A percentile compares a stretch with the other conserved stretches of the same genome.
Evolutionary conservation across 169 alveolate genomes (phyloP).

Genomic region (Plasmodium sp.): DNA sequence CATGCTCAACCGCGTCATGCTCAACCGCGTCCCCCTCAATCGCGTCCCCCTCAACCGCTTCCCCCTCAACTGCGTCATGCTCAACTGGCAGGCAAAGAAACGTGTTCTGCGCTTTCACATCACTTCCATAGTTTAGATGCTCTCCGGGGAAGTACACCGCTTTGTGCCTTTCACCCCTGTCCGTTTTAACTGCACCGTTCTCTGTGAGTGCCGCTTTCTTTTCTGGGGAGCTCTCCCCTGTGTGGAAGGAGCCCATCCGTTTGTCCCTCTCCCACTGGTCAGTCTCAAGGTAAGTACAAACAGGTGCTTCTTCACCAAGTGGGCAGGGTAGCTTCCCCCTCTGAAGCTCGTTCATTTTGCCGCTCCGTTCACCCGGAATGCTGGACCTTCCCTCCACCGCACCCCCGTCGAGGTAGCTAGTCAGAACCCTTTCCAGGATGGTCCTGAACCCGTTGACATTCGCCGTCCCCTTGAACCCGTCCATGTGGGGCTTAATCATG

Average conservation of each 20-base stretch:
- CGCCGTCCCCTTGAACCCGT: background rate
- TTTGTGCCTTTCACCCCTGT: background rate
- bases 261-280: background rate
- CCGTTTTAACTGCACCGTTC: background rate
- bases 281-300: background rate
- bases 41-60: background rate
- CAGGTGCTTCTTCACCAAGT: background rate
- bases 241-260: background rate
- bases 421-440: background rate
- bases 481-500: conserved; percentile 68
- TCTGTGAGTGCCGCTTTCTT: background rate
- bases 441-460: conserved; percentile 22
- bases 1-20: background rate
- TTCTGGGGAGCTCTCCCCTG: background rate
- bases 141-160: background rate
- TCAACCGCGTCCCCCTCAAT: background rate
- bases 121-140: background rate
- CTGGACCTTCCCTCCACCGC: background rate
- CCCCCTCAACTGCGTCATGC: background rate
- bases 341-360: background rate
- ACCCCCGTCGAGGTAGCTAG: background rate
- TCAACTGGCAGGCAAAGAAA: background rate
- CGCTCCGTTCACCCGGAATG: background rate
- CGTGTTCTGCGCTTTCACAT: background rate
- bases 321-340: background rate